Conservation (phyloP, 1,284 basidiomycete genomes). For the Cystobasidium slooffiae region DNA sequence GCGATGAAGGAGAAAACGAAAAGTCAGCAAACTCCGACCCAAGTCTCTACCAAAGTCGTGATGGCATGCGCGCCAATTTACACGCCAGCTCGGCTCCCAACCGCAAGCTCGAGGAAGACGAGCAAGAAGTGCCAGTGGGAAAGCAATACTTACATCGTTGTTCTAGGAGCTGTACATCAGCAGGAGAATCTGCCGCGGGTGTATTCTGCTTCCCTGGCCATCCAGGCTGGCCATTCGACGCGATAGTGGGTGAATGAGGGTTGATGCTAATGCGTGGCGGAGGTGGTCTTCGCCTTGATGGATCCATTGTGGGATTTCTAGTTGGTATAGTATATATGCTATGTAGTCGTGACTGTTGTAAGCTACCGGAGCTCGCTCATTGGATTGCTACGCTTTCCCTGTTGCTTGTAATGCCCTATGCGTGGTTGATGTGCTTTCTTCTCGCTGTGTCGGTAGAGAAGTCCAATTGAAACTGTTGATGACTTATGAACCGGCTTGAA, state of each 20-base stretch:
- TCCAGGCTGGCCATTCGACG: not conserved
- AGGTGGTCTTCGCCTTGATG: conserved; percentile 15
- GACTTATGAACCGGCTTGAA: too few relatives aligned
- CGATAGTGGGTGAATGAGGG: conserved; percentile 3
- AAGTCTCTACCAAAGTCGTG: not conserved
- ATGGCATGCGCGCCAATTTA: conserved; percentile 11
- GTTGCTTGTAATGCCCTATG: too few relatives aligned
- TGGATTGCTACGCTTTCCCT: too few relatives aligned
- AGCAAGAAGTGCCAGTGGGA: not conserved
- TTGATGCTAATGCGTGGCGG: conserved; percentile 40
- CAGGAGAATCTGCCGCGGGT: not conserved
- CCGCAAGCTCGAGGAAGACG: not conserved
- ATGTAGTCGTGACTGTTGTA: too few relatives aligned
- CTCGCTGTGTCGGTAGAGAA: too few relatives aligned
- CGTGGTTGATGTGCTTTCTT: too few relatives aligned
- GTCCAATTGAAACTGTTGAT: too few relatives aligned
- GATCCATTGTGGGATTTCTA: conserved; percentile 19
- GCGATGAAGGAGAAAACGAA: not conserved
- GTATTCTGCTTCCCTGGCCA: too few relatives aligned
- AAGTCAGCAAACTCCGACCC: not conserved
- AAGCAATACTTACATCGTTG: conserved; percentile 35
- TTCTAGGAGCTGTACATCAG: conserved; percentile 28
- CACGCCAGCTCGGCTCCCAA: conserved; percentile 12
- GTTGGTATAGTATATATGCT: not conserved
- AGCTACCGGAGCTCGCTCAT: conserved; percentile 7